Base-by-base conservation (phyloP, 768 basidiomycete genomes). In the Mycena sanguinolenta region DNA sequence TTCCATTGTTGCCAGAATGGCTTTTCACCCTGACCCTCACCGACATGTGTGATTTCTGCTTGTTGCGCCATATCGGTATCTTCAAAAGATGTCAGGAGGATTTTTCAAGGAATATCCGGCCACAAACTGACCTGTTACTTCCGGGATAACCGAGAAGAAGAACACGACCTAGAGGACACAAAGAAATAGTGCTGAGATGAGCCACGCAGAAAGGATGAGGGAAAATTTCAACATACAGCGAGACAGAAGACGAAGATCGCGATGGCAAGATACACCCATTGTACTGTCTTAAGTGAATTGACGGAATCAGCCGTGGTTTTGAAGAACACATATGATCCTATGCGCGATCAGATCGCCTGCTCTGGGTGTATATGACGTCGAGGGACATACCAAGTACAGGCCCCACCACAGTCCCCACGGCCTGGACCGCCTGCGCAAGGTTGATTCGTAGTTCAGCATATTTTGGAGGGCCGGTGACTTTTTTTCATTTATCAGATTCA, bases 211-310 rank as follows among this genome's bases (percentile, higher is more conserved):
- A n/a, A n/a, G n/a, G n/a, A n/a, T n/a, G n/a, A n/a, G 14, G 34
- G 10, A 6, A 21, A 10, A 17, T 14, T 14, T 7, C 16, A 3
- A 25, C 60, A 16, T 63, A 69, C 67, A 0, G 79, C 76, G 30
- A 81, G 79, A 19, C 64, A 70, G 69, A 81, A 80, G 14, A 81
- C 79, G 60, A 81, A 81, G 32, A 77, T 71, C 1, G 78, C 79
- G 58, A 81, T 80, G 34, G 79, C 79, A 23, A 79, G 78, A 36
- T 81, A 81, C 19, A 80, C 78, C 80, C 79, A 81, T 77, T 81
- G 80, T 1, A 81, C 79, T 10, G 70, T 80, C 63, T 78, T 76
- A 13, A 81, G 75, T 0, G 80, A 75, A 36, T 74, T 36, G 28
- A 79, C 79, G 36, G 71, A 77, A 52, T 81, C 80, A 17, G 75